Evolutionary conservation across 257 asterid genomes (phyloP).

Genomic region (Solanum clarkiae): DNA sequence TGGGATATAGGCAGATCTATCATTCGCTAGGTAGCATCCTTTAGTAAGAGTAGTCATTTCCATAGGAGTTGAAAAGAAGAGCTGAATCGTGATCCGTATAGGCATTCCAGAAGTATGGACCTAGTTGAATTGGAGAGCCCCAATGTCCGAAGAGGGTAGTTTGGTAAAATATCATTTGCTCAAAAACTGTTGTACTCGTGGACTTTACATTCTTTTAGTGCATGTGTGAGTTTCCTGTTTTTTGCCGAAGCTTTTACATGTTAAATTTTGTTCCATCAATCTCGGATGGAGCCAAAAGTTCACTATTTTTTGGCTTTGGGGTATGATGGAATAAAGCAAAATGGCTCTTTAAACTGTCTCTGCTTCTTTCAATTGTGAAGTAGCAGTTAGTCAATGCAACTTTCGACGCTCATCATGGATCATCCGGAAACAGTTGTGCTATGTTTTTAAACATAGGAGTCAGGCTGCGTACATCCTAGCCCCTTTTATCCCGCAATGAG

Average conservation of each 20-base stretch:
- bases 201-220: neutral
- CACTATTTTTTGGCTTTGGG: no score
- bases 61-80: neutral
- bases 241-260: neutral
- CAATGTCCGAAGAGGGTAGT: neutral
- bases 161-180: neutral
- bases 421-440: no score
- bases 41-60: neutral
- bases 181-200: neutral
- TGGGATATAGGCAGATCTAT: neutral
- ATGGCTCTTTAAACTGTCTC: no score
- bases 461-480: no score
- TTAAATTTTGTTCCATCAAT: no score
- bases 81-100: neutral
- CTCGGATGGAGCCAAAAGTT: no score
- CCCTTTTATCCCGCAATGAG: no score
- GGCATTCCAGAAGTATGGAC: neutral
- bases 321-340: no score
- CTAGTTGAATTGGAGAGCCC: neutral
- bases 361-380: no score
- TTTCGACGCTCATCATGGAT: no score
- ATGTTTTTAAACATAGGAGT: no score
- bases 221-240: neutral
- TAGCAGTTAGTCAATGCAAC: no score
- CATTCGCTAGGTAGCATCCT: neutral